A percentile compares a stretch with the other conserved stretches of the same genome.
Conservation (phyloP, 2,329 filamentous ascomycete genomes). For the Chaetomiaceae sp. region DNA sequence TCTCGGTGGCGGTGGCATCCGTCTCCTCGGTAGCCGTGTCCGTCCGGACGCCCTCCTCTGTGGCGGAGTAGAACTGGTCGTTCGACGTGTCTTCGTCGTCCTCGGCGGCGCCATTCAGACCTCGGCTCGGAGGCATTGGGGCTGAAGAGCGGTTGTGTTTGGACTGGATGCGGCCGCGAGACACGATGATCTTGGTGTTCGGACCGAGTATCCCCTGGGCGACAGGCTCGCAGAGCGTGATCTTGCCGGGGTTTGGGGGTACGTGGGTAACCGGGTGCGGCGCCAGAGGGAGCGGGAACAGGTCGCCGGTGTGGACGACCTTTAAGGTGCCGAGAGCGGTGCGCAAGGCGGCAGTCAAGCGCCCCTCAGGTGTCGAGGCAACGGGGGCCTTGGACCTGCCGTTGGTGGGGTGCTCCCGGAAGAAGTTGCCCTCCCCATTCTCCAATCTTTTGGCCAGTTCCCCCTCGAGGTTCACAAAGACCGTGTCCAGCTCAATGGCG, state of each 20-base stretch:
- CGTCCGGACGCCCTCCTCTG: constrained; percentile 66
- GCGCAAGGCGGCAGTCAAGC: constrained; percentile 63
- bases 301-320: constrained; percentile 79
- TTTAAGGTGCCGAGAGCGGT: constrained; percentile 67
- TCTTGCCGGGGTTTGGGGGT: constrained; percentile 76
- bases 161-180: constrained; percentile 55
- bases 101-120: constrained; percentile 55
- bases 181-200: constrained; percentile 78
- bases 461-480: constrained; percentile 82
- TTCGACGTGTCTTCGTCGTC: constrained; percentile 78
- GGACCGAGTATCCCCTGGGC: constrained; percentile 77
- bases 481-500: constrained; percentile 73
- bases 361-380: constrained; percentile 45
- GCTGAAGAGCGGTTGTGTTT: constrained; percentile 48
- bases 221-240: constrained; percentile 91
- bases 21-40: constrained; percentile 56
- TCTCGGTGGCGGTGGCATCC: constrained; percentile 54
- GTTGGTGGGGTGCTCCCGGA: constrained; percentile 54
- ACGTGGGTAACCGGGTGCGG: constrained; percentile 85
- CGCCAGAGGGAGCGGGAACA: constrained; percentile 71
- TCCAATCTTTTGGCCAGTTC: constrained; percentile 76
- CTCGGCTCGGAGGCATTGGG: constrained; percentile 44
- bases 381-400: constrained; percentile 35
- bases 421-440: constrained; percentile 78
- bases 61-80: constrained; percentile 89